A percentile compares a stretch with the other conserved stretches of the same genome.
phyloP scores from a whole-genome alignment of 176 grass and related monocot species.

The Avena sativa region DNA sequence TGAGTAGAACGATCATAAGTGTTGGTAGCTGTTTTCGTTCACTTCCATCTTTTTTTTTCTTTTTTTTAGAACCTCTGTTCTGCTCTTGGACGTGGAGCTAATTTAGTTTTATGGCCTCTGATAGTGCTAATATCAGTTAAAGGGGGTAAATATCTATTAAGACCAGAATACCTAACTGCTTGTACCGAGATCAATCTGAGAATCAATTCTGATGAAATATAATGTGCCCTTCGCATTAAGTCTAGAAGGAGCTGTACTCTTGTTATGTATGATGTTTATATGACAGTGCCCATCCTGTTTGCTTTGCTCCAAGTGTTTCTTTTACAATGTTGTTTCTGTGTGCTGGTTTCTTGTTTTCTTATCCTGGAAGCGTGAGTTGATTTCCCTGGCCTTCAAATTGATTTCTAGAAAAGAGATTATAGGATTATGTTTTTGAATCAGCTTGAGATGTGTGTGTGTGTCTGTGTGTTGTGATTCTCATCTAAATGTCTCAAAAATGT shows the following conservation, averaged over 20 bases:
- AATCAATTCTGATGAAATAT: background rate
- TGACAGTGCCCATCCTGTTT: background rate
- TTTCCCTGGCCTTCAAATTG: background rate
- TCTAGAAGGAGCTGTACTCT: background rate
- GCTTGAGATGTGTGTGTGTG: background rate
- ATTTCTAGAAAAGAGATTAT: background rate
- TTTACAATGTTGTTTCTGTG: background rate
- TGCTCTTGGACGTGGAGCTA: background rate
- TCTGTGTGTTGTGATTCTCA: background rate
- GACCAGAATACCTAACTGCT: background rate
- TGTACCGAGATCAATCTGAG: background rate
- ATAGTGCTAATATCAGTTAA: background rate
- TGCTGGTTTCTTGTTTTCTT: background rate
- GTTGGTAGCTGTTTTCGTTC: background rate
- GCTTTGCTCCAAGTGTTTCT: background rate
- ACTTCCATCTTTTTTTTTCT: background rate
- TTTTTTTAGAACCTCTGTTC: background rate
- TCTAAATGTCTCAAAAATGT: background rate
- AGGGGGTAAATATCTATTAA: background rate
- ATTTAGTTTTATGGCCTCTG: constrained; percentile 3
- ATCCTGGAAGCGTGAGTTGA: background rate
- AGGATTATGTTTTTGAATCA: background rate
- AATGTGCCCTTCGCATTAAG: too few species aligned
- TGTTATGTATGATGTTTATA: background rate
- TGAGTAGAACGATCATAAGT: background rate